These are phyloP conservation scores for Populus davidiana DNA, from an alignment of 345 rosid genomes.

Conservation along the genomic window DNA sequence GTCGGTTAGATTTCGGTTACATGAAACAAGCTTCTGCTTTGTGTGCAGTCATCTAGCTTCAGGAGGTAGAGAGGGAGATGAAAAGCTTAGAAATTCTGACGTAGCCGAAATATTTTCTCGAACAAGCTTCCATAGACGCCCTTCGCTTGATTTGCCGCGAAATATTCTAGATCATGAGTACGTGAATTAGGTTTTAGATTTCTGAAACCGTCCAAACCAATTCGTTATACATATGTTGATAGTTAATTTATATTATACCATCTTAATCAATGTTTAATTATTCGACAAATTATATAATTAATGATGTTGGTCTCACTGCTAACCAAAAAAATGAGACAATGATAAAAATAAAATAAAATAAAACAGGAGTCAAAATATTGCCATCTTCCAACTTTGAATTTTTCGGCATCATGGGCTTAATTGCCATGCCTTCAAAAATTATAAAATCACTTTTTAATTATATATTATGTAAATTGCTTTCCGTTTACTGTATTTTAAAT, in stretches of 20 bases:
- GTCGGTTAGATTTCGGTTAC: conserved; percentile 60
- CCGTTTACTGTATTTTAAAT: background rate
- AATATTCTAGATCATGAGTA: conserved; percentile 80
- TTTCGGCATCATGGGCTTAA: conserved; percentile 10
- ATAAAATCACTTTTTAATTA: background rate
- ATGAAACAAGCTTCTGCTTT: conserved; percentile 80
- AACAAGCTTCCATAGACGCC: conserved; percentile 59
- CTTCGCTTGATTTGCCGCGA: conserved; percentile 47
- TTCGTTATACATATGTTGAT: background rate
- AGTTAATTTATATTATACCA: background rate
- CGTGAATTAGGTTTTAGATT: conserved; percentile 19
- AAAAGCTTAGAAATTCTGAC: conserved; percentile 56
- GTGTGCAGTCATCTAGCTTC: conserved; percentile 80
- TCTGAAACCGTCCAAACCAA: conserved; percentile 19
- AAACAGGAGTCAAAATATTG: conserved; percentile 1
- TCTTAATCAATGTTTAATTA: conserved; percentile 15
- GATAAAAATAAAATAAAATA: background rate
- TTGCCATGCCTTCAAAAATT: conserved; percentile 14
- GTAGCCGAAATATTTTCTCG: conserved; percentile 57
- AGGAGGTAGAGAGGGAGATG: conserved; percentile 77
- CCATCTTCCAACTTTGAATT: conserved; percentile 20
- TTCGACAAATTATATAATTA: background rate
- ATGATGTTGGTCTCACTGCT: conserved; percentile 3
- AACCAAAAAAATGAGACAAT: conserved; percentile 17
- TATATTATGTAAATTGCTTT: background rate